phyloP scores from a whole-genome alignment of 176 grass and related monocot genomes.

The Phragmites australis region DNA sequence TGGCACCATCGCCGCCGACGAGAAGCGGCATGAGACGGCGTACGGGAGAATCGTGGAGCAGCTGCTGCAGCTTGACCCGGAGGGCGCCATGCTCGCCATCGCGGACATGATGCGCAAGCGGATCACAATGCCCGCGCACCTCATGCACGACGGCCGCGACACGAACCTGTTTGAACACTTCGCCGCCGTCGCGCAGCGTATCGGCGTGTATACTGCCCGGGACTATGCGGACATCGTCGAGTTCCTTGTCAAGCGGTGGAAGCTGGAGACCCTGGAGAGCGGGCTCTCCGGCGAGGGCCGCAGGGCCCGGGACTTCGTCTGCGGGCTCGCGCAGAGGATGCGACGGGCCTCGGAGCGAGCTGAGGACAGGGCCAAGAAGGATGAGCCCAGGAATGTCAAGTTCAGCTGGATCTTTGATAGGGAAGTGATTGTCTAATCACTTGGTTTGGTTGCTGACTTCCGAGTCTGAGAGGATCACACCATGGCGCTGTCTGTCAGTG shows the following conservation, averaged over 20 bases:
- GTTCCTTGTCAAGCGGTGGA: slow-evolving; percentile 77
- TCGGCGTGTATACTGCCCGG: slow-evolving; percentile 73
- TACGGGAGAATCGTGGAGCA: slow-evolving; percentile 85
- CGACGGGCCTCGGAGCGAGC: slow-evolving; percentile 66
- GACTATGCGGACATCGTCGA: slow-evolving; percentile 92
- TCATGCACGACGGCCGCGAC: slow-evolving; percentile 92
- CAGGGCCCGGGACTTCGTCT: slow-evolving; percentile 78
- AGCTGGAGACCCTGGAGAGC: slow-evolving; percentile 58
- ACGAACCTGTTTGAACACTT: slow-evolving; percentile 73
- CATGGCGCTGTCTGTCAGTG: slow-evolving; percentile 7
- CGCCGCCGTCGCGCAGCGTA: slow-evolving; percentile 70
- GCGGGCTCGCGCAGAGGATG: slow-evolving; percentile 69
- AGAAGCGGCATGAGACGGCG: slow-evolving; percentile 95
- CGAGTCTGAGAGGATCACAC: neutral
- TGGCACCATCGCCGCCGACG: slow-evolving; percentile 87
- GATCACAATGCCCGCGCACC: slow-evolving; percentile 98
- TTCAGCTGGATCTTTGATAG: slow-evolving; percentile 91
- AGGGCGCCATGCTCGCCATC: slow-evolving; percentile 74
- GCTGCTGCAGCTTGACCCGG: slow-evolving; percentile 76
- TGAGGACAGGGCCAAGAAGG: slow-evolving; percentile 61
- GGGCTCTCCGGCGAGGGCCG: slow-evolving; percentile 75
- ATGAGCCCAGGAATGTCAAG: slow-evolving; percentile 47
- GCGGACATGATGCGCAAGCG: slow-evolving; percentile 97
- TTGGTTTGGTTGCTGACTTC: neutral
- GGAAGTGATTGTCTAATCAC: slow-evolving; percentile 52